These are phyloP conservation scores for Wickerhamomyces sp. DNA, from an alignment of 1,139 yeast genomes.

Conservation along the genomic window DNA sequence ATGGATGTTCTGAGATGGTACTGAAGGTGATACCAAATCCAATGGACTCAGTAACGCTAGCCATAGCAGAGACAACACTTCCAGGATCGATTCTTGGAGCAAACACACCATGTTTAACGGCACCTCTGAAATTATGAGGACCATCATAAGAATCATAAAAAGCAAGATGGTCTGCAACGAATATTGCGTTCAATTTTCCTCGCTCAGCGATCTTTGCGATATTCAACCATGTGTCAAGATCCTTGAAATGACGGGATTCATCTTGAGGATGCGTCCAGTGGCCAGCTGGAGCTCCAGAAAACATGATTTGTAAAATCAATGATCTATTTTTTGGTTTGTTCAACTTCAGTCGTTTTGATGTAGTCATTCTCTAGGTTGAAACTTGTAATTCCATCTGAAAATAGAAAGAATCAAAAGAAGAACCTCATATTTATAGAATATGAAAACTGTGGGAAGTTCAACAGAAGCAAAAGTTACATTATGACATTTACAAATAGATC, in stretches of 20 bases:
- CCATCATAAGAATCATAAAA: slow-evolving; percentile 38
- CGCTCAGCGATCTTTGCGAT: slow-evolving; percentile 35
- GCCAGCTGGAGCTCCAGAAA: slow-evolving; percentile 1
- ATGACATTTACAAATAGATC: no score
- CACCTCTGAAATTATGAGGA: slow-evolving; percentile 38
- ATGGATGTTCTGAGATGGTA: slow-evolving; percentile 38
- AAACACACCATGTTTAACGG: slow-evolving; percentile 33
- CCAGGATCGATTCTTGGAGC: slow-evolving; percentile 32
- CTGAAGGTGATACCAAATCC: no score
- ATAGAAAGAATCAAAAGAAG: neutral
- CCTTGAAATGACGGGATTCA: slow-evolving; percentile 25
- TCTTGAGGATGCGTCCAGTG: slow-evolving; percentile 5
- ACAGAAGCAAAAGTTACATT: no score
- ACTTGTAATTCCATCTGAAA: neutral
- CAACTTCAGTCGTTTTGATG: neutral
- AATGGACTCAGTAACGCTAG: slow-evolving; percentile 33
- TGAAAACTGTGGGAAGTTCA: no score
- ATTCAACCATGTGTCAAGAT: slow-evolving; percentile 36
- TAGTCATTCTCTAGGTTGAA: neutral
- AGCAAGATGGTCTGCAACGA: slow-evolving; percentile 40
- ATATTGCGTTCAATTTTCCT: slow-evolving; percentile 38
- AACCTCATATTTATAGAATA: neutral
- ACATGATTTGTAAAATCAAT: slow-evolving; percentile 1
- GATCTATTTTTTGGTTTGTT: neutral
- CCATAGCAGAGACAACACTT: slow-evolving; percentile 33